These are phyloP conservation scores for Taphrina wiesneri DNA, from an alignment of 1,139 yeast species.

Conservation along the genomic window DNA sequence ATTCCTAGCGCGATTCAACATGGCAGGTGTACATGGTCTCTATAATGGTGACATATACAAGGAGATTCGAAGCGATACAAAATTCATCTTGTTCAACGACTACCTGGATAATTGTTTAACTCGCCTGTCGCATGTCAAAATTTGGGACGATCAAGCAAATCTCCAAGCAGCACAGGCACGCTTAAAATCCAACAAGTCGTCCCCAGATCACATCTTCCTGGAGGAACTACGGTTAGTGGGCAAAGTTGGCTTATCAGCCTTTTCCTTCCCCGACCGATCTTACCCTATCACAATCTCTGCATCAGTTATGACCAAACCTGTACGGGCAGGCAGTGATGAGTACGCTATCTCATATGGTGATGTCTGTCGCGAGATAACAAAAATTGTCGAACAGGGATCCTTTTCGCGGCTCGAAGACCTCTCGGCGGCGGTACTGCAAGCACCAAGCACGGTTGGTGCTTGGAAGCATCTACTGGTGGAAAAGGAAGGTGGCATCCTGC, in stretches of 20 bases:
- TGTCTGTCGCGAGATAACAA: conserved; percentile 8
- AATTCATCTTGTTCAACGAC: neutral
- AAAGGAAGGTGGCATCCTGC: conserved; percentile 28
- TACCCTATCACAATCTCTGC: conserved; percentile 5
- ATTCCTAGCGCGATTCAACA: conserved; percentile 36
- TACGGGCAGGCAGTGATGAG: neutral
- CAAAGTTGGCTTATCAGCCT: conserved; percentile 26
- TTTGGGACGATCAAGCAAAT: conserved; percentile 2
- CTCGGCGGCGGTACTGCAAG: neutral
- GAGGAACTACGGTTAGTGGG: neutral
- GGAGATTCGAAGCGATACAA: neutral
- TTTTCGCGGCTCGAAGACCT: neutral
- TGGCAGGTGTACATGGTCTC: conserved; percentile 5
- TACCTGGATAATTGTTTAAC: conserved; percentile 11
- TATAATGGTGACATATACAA: neutral
- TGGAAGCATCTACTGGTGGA: neutral
- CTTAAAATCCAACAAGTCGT: neutral
- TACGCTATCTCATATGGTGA: conserved; percentile 24
- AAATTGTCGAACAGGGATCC: neutral
- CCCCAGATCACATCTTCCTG: conserved; percentile 13
- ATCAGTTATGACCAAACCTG: conserved; percentile 6
- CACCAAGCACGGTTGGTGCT: neutral
- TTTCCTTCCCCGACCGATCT: conserved; percentile 4
- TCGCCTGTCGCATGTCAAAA: conserved; percentile 1
- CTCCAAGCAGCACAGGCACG: neutral